Conservation (phyloP, 2,329 filamentous ascomycete genomes). For the Penicillium sp. region DNA sequence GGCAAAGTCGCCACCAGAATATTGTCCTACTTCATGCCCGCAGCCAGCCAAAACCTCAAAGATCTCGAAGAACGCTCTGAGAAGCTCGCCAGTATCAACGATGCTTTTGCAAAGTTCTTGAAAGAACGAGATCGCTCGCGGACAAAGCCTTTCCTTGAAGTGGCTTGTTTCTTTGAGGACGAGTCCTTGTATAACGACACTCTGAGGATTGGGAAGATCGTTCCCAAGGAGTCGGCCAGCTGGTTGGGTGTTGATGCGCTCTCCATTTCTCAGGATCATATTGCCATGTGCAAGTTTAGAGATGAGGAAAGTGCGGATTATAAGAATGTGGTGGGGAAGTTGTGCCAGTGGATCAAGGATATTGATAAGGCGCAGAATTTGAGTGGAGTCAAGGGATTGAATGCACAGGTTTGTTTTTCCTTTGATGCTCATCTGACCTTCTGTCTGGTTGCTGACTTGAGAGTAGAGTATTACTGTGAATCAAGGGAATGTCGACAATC, state of each 20-base stretch:
- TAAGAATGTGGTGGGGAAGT: background rate
- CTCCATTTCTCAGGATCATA: background rate
- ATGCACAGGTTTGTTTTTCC: background rate
- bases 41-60: background rate
- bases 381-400: background rate
- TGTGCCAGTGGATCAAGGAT: background rate
- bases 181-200: background rate
- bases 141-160: background rate
- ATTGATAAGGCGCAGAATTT: background rate
- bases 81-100: background rate
- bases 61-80: background rate
- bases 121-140: background rate
- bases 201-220: slow-evolving; percentile 2
- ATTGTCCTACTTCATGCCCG: background rate
- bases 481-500: slow-evolving; percentile 3
- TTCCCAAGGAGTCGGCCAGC: background rate
- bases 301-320: background rate
- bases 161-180: slow-evolving; percentile 2
- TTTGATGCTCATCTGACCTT: background rate
- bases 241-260: background rate
- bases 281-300: background rate
- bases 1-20: background rate
- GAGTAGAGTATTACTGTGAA: background rate
- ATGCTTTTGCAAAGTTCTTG: background rate
- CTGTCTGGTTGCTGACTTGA: background rate